Evolutionary conservation across 495 filamentous ascomycete species (phyloP).

Genomic region (Talaromyces liani): DNA sequence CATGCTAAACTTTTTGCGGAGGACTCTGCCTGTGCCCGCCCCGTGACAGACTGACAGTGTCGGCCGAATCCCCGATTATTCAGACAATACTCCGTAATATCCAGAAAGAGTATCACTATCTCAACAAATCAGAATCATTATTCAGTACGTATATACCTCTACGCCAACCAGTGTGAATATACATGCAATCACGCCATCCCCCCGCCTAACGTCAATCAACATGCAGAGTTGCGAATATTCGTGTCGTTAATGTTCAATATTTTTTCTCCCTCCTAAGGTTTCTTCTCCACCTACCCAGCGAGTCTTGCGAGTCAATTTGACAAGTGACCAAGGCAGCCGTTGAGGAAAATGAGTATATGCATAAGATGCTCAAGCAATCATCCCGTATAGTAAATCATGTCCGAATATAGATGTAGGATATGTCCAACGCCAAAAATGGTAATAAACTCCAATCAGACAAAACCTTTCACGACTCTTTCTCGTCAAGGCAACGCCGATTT

Average conservation of each 20-base stretch:
- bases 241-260: not conserved
- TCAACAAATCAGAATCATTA: not conserved
- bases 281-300: not conserved
- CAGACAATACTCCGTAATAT: too few species aligned
- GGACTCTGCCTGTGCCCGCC: slow-evolving; percentile 14
- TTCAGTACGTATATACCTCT: not conserved
- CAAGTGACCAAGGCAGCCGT: not conserved
- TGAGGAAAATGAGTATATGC: not conserved
- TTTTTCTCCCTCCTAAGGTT: not conserved
- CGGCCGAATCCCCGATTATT: not conserved
- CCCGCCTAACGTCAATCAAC: not conserved
- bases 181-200: slow-evolving; percentile 2
- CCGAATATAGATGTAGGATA: not conserved
- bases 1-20: slow-evolving; percentile 12
- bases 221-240: not conserved
- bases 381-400: slow-evolving; percentile 1
- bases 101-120: not conserved
- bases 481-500: slow-evolving; percentile 6
- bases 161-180: not conserved
- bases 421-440: slow-evolving; percentile 1
- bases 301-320: not conserved
- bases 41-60: slow-evolving; percentile 29
- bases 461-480: not conserved
- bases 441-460: not conserved
- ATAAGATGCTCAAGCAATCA: slow-evolving; percentile 1